Evolutionary conservation across 2,329 filamentous ascomycete genomes (phyloP).

Genomic region (Clonostachys byssicola): DNA sequence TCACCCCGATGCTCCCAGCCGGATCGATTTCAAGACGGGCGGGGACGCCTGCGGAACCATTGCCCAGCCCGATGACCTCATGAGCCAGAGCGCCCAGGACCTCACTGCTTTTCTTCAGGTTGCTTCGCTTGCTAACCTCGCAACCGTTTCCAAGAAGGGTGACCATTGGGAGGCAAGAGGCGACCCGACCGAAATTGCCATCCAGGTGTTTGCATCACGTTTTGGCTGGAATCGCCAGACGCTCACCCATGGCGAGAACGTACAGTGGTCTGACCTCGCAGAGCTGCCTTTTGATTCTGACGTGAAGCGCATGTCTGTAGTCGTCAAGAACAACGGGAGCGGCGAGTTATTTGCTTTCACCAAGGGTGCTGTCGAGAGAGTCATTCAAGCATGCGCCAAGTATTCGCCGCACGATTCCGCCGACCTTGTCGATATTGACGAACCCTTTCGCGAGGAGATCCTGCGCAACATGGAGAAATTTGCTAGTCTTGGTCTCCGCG

Average conservation of each 20-base stretch:
- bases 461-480: slow-evolving; percentile 62
- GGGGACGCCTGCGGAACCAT: slow-evolving; percentile 15
- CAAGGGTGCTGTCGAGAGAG: slow-evolving; percentile 64
- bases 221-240: slow-evolving; percentile 56
- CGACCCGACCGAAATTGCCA: slow-evolving; percentile 68
- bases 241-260: slow-evolving; percentile 41
- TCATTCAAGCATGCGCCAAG: slow-evolving; percentile 46
- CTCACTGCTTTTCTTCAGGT: slow-evolving; percentile 53
- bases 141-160: slow-evolving; percentile 37
- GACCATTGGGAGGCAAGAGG: slow-evolving; percentile 55
- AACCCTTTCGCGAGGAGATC: slow-evolving; percentile 48
- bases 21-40: slow-evolving; percentile 29
- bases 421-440: slow-evolving; percentile 34
- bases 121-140: slow-evolving; percentile 52
- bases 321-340: slow-evolving; percentile 43
- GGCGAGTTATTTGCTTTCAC: slow-evolving; percentile 35
- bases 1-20: slow-evolving; percentile 24
- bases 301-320: slow-evolving; percentile 71
- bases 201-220: slow-evolving; percentile 66
- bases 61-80: slow-evolving; percentile 21
- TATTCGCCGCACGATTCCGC: slow-evolving; percentile 18
- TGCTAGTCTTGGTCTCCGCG: slow-evolving; percentile 59
- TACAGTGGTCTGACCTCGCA: slow-evolving; percentile 51
- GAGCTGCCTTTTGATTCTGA: slow-evolving; percentile 71
- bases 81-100: slow-evolving; percentile 29